These are phyloP conservation scores for Drechslera avenae DNA, from an alignment of 2,329 filamentous ascomycete genomes.

Conservation along the genomic window DNA sequence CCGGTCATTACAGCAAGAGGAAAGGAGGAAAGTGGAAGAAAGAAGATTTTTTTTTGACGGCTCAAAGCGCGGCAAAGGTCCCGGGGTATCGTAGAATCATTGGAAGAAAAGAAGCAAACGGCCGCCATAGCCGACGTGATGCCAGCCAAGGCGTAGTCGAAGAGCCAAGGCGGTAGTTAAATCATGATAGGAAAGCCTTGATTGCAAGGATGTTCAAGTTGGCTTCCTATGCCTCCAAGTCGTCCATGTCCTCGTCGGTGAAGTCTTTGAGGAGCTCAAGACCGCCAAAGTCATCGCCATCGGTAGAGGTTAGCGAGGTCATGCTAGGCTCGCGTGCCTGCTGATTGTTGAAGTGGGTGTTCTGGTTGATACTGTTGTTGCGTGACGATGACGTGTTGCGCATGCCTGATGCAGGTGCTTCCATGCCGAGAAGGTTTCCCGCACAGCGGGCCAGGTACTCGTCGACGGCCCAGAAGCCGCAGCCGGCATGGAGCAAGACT, in stretches of 20 bases:
- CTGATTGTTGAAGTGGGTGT: slow-evolving; percentile 1
- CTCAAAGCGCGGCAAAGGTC: slow-evolving; percentile 9
- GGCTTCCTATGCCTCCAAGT: slow-evolving; percentile 12
- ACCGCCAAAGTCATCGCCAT: slow-evolving; percentile 31
- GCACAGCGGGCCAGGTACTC: slow-evolving; percentile 47
- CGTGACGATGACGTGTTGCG: slow-evolving; percentile 1
- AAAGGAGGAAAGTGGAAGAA: background rate
- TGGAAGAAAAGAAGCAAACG: background rate
- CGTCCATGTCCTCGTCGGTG: slow-evolving; percentile 34
- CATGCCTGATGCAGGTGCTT: slow-evolving; percentile 14
- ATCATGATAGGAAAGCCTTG: background rate
- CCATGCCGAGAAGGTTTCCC: slow-evolving; percentile 41
- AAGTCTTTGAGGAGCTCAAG: slow-evolving; percentile 42
- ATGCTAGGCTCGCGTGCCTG: slow-evolving; percentile 15
- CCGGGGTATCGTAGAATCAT: slow-evolving; percentile 22
- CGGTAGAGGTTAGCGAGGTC: slow-evolving; percentile 22
- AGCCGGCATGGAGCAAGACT: slow-evolving; percentile 45
- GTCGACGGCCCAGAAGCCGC: slow-evolving; percentile 46
- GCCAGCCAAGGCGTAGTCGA: background rate
- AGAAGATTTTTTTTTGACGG: slow-evolving; percentile 16
- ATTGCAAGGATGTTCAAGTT: background rate
- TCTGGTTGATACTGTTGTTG: slow-evolving; percentile 12
- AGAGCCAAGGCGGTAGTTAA: background rate
- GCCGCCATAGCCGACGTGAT: background rate
- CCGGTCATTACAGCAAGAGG: background rate